Conservation (phyloP, 2,329 filamentous ascomycete genomes). For the Tolypocladium tundrense region DNA sequence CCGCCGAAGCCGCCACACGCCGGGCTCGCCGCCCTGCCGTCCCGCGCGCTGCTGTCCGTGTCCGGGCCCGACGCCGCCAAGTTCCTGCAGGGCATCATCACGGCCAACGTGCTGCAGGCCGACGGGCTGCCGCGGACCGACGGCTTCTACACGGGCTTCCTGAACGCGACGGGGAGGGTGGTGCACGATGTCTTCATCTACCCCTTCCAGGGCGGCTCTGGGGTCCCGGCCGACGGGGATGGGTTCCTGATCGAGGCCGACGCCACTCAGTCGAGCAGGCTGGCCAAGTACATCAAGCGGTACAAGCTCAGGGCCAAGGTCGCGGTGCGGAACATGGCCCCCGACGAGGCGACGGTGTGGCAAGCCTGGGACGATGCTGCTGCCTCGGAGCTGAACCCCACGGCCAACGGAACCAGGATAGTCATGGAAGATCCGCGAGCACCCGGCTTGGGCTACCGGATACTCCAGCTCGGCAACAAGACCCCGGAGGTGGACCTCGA, state of each 20-base stretch:
- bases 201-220: constrained; percentile 34
- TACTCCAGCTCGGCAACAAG: constrained; percentile 23
- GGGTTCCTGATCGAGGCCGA: constrained; percentile 73
- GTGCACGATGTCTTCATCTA: constrained; percentile 89
- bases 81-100: constrained; percentile 83
- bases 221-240: constrained; percentile 14
- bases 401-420: constrained; percentile 14
- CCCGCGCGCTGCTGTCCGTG: constrained; percentile 69
- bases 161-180: constrained; percentile 76
- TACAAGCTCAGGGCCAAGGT: constrained; percentile 83
- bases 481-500: constrained; percentile 30
- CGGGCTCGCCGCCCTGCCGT: constrained; percentile 49
- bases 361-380: constrained; percentile 56
- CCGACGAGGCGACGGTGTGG: constrained; percentile 59
- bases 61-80: constrained; percentile 69
- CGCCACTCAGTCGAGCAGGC: constrained; percentile 45
- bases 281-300: constrained; percentile 66
- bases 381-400: neutral
- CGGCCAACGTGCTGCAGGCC: constrained; percentile 39
- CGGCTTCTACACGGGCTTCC: constrained; percentile 72
- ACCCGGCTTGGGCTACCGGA: constrained; percentile 44
- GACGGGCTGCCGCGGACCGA: constrained; percentile 24
- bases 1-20: constrained; percentile 32
- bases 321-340: constrained; percentile 52
- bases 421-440: constrained; percentile 41